These are phyloP conservation scores for Fusarium guadeloupense DNA, from an alignment of 2,329 filamentous ascomycete species.

Conservation along the genomic window DNA sequence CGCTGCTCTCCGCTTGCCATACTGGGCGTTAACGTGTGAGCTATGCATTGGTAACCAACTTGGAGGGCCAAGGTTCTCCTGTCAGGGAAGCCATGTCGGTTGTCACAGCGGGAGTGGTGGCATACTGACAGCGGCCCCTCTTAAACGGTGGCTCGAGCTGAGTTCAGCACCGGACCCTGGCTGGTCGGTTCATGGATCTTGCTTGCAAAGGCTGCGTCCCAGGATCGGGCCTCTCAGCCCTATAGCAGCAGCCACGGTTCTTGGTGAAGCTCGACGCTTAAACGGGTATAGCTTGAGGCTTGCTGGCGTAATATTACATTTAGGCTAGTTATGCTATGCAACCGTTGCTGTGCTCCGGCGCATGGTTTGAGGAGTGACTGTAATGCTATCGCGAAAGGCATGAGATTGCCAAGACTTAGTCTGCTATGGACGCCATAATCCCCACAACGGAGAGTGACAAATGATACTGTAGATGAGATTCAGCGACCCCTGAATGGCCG, in stretches of 20 bases:
- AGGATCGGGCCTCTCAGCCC: conserved; percentile 31
- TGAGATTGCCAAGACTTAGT: conserved; percentile 18
- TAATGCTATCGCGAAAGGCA: conserved; percentile 6
- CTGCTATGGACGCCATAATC: conserved; percentile 12
- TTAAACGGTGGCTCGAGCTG: conserved; percentile 5
- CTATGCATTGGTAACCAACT: background rate
- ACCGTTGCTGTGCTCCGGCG: background rate
- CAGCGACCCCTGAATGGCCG: conserved; percentile 17
- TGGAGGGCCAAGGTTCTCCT: background rate
- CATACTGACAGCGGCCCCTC: conserved; percentile 29
- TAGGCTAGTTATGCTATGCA: conserved; percentile 6
- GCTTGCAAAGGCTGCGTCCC: conserved; percentile 19
- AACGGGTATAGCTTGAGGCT: background rate
- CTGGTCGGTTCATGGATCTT: conserved; percentile 28
- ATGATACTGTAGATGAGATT: conserved; percentile 27
- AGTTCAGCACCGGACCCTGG: conserved; percentile 9
- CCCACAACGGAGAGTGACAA: conserved; percentile 25
- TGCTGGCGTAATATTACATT: background rate
- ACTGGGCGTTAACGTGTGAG: conserved; percentile 1
- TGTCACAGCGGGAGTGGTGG: conserved; percentile 16
- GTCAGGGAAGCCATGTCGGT: conserved; percentile 5
- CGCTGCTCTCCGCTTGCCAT: background rate
- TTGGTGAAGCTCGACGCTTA: background rate
- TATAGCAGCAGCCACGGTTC: conserved; percentile 19
- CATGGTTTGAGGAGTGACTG: background rate